phyloP scores from a whole-genome alignment of 441 rosid genomes.

The Populus hybrid region DNA sequence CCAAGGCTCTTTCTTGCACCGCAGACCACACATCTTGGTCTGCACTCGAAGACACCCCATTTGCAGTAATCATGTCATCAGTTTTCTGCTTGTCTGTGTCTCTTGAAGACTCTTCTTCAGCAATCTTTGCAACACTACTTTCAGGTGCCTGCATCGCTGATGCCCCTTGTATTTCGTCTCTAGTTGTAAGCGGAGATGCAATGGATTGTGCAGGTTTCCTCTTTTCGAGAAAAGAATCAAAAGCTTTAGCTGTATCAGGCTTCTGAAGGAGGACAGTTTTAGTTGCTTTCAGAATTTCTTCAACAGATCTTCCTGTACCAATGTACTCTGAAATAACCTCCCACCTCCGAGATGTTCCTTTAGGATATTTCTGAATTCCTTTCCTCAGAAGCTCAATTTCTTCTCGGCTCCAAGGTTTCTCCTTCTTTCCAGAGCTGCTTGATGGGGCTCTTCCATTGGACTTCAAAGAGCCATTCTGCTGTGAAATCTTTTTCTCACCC shows the following conservation, averaged over 20 bases:
- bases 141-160: slow-evolving; percentile 28
- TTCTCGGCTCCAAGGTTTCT: slow-evolving; percentile 85
- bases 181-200: slow-evolving; percentile 81
- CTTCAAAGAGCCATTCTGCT: slow-evolving; percentile 56
- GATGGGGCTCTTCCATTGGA: slow-evolving; percentile 40
- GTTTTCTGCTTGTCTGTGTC: slow-evolving; percentile 34
- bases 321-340: slow-evolving; percentile 92
- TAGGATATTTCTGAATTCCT: slow-evolving; percentile 84
- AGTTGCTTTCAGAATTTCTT: slow-evolving; percentile 91
- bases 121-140: slow-evolving; percentile 29
- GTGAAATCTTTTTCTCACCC: slow-evolving; percentile 37
- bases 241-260: slow-evolving; percentile 89
- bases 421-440: slow-evolving; percentile 53
- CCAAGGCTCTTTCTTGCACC: slow-evolving; percentile 92
- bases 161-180: slow-evolving; percentile 59
- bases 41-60: slow-evolving; percentile 42
- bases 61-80: slow-evolving; percentile 30
- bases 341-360: slow-evolving; percentile 97
- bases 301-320: slow-evolving; percentile 90
- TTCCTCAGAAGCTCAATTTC: slow-evolving; percentile 92
- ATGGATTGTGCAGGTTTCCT: slow-evolving; percentile 81
- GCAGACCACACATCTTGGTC: slow-evolving; percentile 86
- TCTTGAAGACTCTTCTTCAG: slow-evolving; percentile 39
- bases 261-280: slow-evolving; percentile 96
- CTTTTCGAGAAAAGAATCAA: slow-evolving; percentile 94